These are phyloP conservation scores for Byssoonygena ceratinophila DNA, from an alignment of 2,329 filamentous ascomycete genomes.

Conservation along the genomic window DNA sequence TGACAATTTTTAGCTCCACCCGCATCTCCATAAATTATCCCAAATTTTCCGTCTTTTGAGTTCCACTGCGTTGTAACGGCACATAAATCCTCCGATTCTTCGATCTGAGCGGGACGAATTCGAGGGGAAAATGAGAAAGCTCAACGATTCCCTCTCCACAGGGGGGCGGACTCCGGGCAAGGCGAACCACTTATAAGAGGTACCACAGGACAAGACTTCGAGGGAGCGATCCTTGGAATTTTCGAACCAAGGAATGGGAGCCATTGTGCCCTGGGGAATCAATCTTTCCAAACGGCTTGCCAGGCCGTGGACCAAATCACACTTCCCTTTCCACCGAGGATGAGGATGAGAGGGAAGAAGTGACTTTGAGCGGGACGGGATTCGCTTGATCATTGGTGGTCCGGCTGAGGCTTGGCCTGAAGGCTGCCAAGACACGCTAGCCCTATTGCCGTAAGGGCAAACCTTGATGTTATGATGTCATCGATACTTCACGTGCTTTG, in stretches of 20 bases:
- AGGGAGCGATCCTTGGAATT: neutral
- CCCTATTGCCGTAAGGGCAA: neutral
- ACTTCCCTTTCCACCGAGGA: too few species aligned
- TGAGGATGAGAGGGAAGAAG: too few species aligned
- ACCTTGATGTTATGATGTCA: neutral
- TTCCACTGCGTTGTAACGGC: neutral
- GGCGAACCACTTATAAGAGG: neutral
- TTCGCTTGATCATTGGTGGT: too few species aligned
- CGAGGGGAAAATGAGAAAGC: neutral
- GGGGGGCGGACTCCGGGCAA: neutral
- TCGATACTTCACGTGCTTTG: too few species aligned
- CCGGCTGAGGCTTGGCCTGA: too few species aligned
- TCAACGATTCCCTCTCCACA: neutral
- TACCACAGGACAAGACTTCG: neutral
- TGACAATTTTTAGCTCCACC: neutral
- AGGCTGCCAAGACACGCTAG: too few species aligned
- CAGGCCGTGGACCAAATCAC: too few species aligned
- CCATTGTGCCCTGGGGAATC: neutral
- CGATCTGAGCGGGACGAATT: neutral
- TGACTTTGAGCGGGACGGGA: too few species aligned
- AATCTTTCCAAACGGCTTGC: too few species aligned
- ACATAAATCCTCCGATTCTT: neutral
- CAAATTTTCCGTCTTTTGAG: slow-evolving; percentile 1
- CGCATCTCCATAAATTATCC: neutral
- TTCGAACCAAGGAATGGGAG: neutral